These are phyloP conservation scores for Fusarium subtropicale DNA, from an alignment of 2,329 filamentous ascomycete genomes.

Conservation along the genomic window DNA sequence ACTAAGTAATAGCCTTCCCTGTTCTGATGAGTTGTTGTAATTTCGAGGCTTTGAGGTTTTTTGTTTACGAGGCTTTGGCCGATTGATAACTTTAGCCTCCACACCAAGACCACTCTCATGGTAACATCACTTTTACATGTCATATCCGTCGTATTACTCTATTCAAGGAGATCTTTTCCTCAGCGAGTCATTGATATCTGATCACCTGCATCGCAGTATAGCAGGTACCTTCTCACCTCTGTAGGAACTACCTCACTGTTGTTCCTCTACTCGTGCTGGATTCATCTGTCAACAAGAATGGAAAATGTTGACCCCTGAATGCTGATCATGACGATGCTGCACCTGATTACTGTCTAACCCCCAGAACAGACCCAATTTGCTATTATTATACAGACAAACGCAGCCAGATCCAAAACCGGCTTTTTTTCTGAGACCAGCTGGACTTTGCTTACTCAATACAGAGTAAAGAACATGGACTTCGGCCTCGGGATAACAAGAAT, in stretches of 20 bases:
- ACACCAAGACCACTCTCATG: slow-evolving; percentile 6
- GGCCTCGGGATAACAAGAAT: slow-evolving; percentile 1
- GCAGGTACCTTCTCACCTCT: neutral
- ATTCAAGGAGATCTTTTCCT: slow-evolving; percentile 21
- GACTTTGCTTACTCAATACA: slow-evolving; percentile 22
- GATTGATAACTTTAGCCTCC: slow-evolving; percentile 22
- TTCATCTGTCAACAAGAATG: slow-evolving; percentile 31
- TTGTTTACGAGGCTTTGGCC: slow-evolving; percentile 10
- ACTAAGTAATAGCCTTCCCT: too few species aligned
- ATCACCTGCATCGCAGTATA: slow-evolving; percentile 4
- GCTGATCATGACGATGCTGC: slow-evolving; percentile 38
- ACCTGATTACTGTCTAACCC: slow-evolving; percentile 26
- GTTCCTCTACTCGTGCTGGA: neutral
- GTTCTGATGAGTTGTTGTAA: neutral
- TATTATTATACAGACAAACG: slow-evolving; percentile 19
- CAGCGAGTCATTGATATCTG: slow-evolving; percentile 24
- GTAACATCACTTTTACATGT: slow-evolving; percentile 12
- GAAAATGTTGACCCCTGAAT: slow-evolving; percentile 26
- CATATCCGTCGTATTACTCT: slow-evolving; percentile 27
- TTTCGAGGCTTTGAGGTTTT: neutral
- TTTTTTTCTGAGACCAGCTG: slow-evolving; percentile 24
- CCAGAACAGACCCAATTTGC: slow-evolving; percentile 1
- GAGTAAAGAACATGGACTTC: neutral
- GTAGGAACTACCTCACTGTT: neutral
- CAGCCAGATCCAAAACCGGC: slow-evolving; percentile 34